These are phyloP conservation scores for Diddensiella santjacobensis DNA, from an alignment of 805 yeast genomes.

Conservation along the genomic window DNA sequence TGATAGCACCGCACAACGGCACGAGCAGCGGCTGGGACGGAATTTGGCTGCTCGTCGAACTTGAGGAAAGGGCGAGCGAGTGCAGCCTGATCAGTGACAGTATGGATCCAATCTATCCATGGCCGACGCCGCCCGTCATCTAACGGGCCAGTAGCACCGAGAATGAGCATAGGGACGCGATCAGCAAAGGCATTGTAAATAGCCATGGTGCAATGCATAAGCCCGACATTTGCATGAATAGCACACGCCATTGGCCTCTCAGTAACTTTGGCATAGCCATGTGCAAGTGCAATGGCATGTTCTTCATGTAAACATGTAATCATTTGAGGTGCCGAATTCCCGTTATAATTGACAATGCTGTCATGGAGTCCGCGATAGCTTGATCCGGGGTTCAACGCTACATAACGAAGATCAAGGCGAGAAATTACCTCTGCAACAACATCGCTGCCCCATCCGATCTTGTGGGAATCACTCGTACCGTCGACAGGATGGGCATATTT, in stretches of 20 bases:
- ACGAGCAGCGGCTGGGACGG: slow-evolving; percentile 6
- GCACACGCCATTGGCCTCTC: slow-evolving; percentile 7
- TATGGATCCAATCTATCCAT: slow-evolving; percentile 6
- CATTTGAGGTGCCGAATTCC: slow-evolving; percentile 5
- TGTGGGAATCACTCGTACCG: slow-evolving; percentile 1
- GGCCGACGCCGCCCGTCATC: slow-evolving; percentile 6
- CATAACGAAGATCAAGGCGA: slow-evolving; percentile 3
- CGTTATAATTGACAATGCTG: slow-evolving; percentile 3
- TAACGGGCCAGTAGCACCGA: slow-evolving; percentile 5
- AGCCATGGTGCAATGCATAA: slow-evolving; percentile 7
- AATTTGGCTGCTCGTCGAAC: slow-evolving; percentile 5
- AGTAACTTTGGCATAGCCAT: slow-evolving; percentile 5
- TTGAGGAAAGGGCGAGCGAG: slow-evolving; percentile 5
- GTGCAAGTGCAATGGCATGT: slow-evolving; percentile 5
- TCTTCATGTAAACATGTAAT: slow-evolving; percentile 7
- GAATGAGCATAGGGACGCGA: slow-evolving; percentile 6
- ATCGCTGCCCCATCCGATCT: slow-evolving; percentile 7
- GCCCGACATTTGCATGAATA: slow-evolving; percentile 5
- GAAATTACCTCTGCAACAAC: slow-evolving; percentile 6
- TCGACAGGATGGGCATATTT: slow-evolving; percentile 4
- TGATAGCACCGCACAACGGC: slow-evolving; percentile 7
- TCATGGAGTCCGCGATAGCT: slow-evolving; percentile 6
- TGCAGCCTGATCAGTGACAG: slow-evolving; percentile 5
- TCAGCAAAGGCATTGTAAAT: slow-evolving; percentile 7
- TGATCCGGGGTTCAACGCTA: slow-evolving; percentile 4